These are phyloP conservation scores for Pelargonium australe DNA, from an alignment of 441 rosid genomes.

Conservation along the genomic window DNA sequence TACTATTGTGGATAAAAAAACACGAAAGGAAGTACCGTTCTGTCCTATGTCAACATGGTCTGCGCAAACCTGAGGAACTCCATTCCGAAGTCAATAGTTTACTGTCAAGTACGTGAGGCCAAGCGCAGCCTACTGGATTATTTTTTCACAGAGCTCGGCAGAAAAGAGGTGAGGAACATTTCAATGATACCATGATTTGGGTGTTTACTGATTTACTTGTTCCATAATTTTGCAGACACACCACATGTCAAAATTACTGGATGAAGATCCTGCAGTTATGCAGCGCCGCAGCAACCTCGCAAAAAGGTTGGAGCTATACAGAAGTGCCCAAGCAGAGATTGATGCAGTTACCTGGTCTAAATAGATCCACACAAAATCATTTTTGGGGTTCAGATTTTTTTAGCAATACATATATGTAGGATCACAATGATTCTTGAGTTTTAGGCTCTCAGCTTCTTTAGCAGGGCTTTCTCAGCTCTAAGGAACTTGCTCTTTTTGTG, in stretches of 20 bases:
- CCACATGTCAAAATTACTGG: slow-evolving; percentile 79
- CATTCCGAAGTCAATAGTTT: slow-evolving; percentile 89
- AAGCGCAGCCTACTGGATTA: slow-evolving; percentile 76
- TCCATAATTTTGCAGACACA: slow-evolving; percentile 45
- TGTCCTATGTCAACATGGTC: slow-evolving; percentile 76
- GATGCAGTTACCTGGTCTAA: slow-evolving; percentile 75
- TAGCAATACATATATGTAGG: no score
- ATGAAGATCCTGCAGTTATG: slow-evolving; percentile 94
- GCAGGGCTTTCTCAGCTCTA: no score
- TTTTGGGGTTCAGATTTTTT: no score
- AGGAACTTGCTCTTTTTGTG: no score
- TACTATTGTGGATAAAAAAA: slow-evolving; percentile 27
- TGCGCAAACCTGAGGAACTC: slow-evolving; percentile 70
- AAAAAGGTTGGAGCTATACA: slow-evolving; percentile 85
- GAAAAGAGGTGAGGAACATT: slow-evolving; percentile 63
- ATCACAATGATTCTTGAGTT: no score
- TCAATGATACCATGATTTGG: background rate
- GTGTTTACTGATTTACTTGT: no score
- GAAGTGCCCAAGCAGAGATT: slow-evolving; percentile 88
- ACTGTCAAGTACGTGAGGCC: slow-evolving; percentile 93
- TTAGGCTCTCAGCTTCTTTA: no score
- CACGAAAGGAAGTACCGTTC: slow-evolving; percentile 63
- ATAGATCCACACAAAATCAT: background rate
- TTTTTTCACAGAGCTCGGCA: slow-evolving; percentile 83
- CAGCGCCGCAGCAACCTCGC: slow-evolving; percentile 63